Evolutionary conservation across 768 basidiomycete species (phyloP).

Genomic region (Collybiopsis confluens): DNA sequence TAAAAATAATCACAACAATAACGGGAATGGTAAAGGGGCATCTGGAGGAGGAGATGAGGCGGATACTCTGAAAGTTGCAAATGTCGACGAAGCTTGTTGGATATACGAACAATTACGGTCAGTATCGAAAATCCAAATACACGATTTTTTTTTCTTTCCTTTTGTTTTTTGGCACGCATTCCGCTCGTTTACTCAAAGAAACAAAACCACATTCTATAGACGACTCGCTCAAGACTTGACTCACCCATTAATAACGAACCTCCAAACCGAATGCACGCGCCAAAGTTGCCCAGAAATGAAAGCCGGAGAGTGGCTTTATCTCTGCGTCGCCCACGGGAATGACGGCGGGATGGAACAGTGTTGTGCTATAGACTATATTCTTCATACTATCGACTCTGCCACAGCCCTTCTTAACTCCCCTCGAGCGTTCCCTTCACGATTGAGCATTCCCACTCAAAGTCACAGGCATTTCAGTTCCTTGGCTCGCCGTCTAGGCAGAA

Average conservation of each 20-base stretch:
- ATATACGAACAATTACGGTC: constrained; percentile 62
- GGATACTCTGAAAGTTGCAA: constrained; percentile 39
- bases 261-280: constrained; percentile 86
- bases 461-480: constrained; percentile 87
- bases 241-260: constrained; percentile 77
- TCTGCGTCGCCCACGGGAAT: constrained; percentile 92
- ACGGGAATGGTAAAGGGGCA: constrained; percentile 21
- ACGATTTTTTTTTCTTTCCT: neutral
- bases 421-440: constrained; percentile 84
- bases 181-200: too few relatives aligned
- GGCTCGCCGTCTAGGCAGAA: constrained; percentile 86
- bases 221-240: constrained; percentile 86
- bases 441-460: constrained; percentile 78
- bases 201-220: too few relatives aligned
- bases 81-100: constrained; percentile 83
- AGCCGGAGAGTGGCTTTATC: constrained; percentile 96
- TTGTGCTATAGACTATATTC: constrained; percentile 95
- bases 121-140: constrained; percentile 1
- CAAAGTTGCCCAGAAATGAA: constrained; percentile 95
- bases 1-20: constrained; percentile 20
- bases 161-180: too few relatives aligned
- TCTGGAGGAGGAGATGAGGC: constrained; percentile 25
- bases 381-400: constrained; percentile 90
- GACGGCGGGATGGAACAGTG: constrained; percentile 68
- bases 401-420: constrained; percentile 89